Conservation (phyloP, 768 basidiomycete species). For the Tulasnella sp. region DNA sequence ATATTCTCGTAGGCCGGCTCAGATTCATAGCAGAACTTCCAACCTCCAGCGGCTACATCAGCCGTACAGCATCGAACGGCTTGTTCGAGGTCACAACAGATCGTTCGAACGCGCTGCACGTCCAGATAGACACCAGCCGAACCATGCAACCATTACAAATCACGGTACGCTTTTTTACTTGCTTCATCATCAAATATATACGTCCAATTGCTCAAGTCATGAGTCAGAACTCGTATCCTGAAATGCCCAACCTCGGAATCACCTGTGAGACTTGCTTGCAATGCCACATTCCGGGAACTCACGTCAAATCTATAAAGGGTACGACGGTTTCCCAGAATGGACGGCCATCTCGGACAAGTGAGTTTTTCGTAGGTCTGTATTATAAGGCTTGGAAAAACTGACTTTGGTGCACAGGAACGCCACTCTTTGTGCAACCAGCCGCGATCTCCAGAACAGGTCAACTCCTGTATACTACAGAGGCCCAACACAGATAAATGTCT, state of each 20-base stretch:
- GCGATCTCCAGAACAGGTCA: not conserved
- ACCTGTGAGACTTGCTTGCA: not conserved
- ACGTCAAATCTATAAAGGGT: not conserved
- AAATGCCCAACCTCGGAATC: not conserved
- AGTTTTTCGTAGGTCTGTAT: not conserved
- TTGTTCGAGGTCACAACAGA: not conserved
- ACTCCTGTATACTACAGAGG: not conserved
- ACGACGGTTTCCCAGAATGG: not conserved
- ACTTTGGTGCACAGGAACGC: not conserved
- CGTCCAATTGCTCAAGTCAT: not conserved
- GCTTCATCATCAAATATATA: not conserved
- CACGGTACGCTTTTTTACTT: not conserved
- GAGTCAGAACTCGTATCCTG: not conserved
- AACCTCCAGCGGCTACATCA: not conserved
- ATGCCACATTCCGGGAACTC: no score
- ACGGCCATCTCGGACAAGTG: not conserved
- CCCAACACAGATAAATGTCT: not conserved
- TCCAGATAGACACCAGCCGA: not conserved
- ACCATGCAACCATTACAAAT: not conserved
- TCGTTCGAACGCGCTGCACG: not conserved
- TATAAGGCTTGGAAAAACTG: not conserved
- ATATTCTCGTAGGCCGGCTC: not conserved
- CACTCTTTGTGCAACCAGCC: not conserved
- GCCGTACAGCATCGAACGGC: not conserved
- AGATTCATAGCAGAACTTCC: not conserved